Percentiles rank a stretch among this genome's conserved stretches.
Conservation (phyloP, 1,284 basidiomycete genomes). For the Puccinia polysora region DNA sequence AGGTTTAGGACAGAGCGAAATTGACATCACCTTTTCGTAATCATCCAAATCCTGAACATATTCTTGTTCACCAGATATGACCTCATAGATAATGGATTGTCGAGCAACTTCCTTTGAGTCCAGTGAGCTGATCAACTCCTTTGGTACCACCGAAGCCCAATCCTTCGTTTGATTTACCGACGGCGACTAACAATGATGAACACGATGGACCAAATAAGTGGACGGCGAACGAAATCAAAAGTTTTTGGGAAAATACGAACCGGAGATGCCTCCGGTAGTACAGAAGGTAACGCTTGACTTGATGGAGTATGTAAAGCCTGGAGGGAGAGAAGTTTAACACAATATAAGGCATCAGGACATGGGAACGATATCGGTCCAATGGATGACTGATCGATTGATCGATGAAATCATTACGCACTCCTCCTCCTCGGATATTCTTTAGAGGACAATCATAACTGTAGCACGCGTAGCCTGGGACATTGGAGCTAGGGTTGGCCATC, state of each 20-base stretch:
- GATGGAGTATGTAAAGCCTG: not conserved
- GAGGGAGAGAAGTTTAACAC: not conserved
- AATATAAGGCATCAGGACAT: not conserved
- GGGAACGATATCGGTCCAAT: not conserved
- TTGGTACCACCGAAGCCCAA: slow-evolving; percentile 71
- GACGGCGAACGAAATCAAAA: not conserved
- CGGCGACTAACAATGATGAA: slow-evolving; percentile 60
- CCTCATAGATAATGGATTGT: slow-evolving; percentile 85
- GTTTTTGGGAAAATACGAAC: slow-evolving; percentile 25
- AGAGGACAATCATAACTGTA: slow-evolving; percentile 37
- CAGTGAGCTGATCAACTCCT: slow-evolving; percentile 64
- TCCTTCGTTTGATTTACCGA: slow-evolving; percentile 68
- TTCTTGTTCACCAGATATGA: slow-evolving; percentile 82
- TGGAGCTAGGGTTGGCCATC: slow-evolving; percentile 54
- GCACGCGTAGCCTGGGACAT: not conserved
- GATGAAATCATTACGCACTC: too few species aligned
- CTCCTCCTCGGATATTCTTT: not conserved
- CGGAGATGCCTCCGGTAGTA: slow-evolving; percentile 1
- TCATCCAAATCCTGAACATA: slow-evolving; percentile 83
- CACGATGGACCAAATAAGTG: not conserved
- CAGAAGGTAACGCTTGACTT: not conserved
- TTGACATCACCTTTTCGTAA: slow-evolving; percentile 58
- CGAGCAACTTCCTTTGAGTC: slow-evolving; percentile 73
- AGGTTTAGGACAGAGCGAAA: too few species aligned
- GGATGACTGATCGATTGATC: not conserved